A percentile compares a stretch with the other conserved stretches of the same genome.
These are phyloP conservation scores for Epicoccum nigrum DNA, from an alignment of 2,329 filamentous ascomycete species.

Conservation along the genomic window DNA sequence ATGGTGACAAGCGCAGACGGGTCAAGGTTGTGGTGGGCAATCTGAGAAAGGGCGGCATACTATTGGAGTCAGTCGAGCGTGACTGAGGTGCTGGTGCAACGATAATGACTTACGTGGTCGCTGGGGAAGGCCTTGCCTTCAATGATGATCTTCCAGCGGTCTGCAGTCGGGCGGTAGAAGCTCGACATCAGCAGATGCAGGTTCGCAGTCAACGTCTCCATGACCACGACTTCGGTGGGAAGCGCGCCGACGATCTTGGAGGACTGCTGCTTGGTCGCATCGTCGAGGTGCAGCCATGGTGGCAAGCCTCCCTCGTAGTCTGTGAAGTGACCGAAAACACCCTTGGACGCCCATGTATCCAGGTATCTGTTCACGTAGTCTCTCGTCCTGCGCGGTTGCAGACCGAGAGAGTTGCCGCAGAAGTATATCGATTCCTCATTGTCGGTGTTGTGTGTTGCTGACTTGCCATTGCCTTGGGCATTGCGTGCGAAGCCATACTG, in stretches of 20 bases:
- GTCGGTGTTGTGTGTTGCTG: conserved; percentile 23
- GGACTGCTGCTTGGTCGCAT: conserved; percentile 72
- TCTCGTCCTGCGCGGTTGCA: conserved; percentile 74
- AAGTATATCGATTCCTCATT: conserved; percentile 71
- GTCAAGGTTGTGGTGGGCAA: conserved; percentile 71
- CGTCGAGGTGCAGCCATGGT: conserved; percentile 80
- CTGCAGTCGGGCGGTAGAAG: conserved; percentile 74
- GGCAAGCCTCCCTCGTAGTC: conserved; percentile 70
- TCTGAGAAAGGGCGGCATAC: conserved; percentile 84
- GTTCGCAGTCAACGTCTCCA: conserved; percentile 86
- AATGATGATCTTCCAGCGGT: conserved; percentile 79
- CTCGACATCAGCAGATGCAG: conserved; percentile 82
- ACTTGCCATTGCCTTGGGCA: conserved; percentile 14
- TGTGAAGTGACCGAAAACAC: conserved; percentile 83
- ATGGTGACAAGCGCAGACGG: conserved; percentile 75
- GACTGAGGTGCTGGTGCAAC: not conserved
- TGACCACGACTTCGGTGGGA: conserved; percentile 77
- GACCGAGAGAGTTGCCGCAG: conserved; percentile 86
- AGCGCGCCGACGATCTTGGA: conserved; percentile 76
- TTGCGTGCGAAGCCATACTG: conserved; percentile 44
- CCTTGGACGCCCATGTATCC: conserved; percentile 82
- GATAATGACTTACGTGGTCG: conserved; percentile 66
- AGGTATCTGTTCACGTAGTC: conserved; percentile 74
- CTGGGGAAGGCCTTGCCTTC: conserved; percentile 91
- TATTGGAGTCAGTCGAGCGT: conserved; percentile 42